Evolutionary conservation across 257 asterid genomes (phyloP).

Genomic region (Solanum appendiculatum): DNA sequence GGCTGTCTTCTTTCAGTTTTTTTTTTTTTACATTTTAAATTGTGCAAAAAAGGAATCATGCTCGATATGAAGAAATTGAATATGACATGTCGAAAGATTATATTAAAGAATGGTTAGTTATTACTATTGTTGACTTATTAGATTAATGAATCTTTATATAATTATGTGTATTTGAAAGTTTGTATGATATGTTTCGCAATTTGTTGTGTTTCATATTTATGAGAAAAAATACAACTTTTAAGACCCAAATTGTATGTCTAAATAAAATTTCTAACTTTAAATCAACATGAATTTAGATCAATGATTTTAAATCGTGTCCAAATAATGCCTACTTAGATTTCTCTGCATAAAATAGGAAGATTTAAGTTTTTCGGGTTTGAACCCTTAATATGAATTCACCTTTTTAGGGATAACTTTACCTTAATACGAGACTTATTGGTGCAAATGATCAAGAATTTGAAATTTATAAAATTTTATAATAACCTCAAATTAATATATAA

Average conservation of each 20-base stretch:
- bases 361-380: neutral
- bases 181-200: neutral
- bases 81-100: neutral
- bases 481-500: neutral
- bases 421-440: neutral
- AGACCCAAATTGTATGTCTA: no score
- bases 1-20: neutral
- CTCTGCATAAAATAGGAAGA: neutral
- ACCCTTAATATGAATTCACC: neutral
- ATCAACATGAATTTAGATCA: neutral
- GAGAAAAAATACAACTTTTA: neutral
- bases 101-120: neutral
- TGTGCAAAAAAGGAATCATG: no score
- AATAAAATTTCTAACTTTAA: no score
- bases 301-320: neutral
- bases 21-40: no score
- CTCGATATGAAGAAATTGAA: neutral
- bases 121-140: no score
- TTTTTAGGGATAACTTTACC: neutral
- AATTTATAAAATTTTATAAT: neutral
- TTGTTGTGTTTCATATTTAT: neutral
- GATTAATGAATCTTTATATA: neutral
- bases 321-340: neutral
- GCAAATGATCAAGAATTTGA: no score
- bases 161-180: no score